A percentile compares a stretch with the other conserved stretches of the same genome.
Evolutionary conservation across 768 basidiomycete species (phyloP).

Genomic region (Cystofilobasidium capitatum): DNA sequence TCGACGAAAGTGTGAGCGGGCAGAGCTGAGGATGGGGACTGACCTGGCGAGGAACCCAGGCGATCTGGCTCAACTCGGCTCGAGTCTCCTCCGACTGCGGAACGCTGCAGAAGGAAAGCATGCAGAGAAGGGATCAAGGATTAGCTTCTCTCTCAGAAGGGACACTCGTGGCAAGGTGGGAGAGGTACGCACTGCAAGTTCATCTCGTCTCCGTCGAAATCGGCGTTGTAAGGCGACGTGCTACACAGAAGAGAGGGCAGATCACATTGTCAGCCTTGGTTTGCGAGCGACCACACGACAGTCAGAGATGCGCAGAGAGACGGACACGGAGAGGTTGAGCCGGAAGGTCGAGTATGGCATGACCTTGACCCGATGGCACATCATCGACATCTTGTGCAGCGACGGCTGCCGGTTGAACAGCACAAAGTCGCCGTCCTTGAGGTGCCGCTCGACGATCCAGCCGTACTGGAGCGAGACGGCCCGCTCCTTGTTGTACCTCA

Average conservation of each 20-base stretch:
- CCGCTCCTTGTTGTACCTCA: constrained; percentile 90
- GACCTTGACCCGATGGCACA: constrained; percentile 92
- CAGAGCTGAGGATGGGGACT: constrained; percentile 30
- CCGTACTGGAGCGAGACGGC: constrained; percentile 86
- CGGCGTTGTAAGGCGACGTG: constrained; percentile 96
- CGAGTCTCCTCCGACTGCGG: constrained; percentile 98
- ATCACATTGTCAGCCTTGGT: neutral
- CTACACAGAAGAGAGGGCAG: constrained; percentile 39
- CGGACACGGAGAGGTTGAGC: constrained; percentile 92
- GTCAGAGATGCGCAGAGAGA: constrained; percentile 29
- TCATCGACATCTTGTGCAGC: constrained; percentile 99
- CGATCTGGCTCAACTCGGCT: constrained; percentile 94
- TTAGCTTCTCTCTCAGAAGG: no score
- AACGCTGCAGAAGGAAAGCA: constrained; percentile 50
- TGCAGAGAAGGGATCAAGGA: neutral
- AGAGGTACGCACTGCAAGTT: constrained; percentile 89
- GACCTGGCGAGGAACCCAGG: constrained; percentile 95
- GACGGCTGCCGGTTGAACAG: constrained; percentile 97
- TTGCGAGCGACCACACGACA: neutral
- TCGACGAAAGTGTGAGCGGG: neutral
- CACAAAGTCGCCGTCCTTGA: constrained; percentile 94
- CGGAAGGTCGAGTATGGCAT: constrained; percentile 99
- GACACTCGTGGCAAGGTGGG: neutral
- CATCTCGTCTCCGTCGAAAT: constrained; percentile 99
- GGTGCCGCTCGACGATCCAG: constrained; percentile 94